These are phyloP conservation scores for Penicillium turbatum DNA, from an alignment of 495 filamentous ascomycete genomes.

Conservation along the genomic window DNA sequence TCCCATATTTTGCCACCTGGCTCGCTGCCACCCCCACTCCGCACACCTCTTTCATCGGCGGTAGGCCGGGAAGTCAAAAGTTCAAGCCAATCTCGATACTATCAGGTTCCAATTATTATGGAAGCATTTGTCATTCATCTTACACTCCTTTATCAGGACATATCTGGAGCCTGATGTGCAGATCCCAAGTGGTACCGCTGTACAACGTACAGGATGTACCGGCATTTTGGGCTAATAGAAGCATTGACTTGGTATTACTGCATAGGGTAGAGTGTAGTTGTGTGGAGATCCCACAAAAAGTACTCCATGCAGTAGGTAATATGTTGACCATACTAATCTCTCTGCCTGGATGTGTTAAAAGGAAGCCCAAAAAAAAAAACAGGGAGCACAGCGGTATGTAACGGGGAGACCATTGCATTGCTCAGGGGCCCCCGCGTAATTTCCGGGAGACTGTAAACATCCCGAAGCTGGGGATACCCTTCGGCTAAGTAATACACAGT, in stretches of 20 bases:
- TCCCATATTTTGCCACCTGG: constrained; percentile 2
- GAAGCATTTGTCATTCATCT: constrained; percentile 1
- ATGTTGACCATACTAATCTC: background rate
- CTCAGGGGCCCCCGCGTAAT: background rate
- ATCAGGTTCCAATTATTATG: background rate
- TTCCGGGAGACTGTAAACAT: background rate
- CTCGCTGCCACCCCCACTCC: background rate
- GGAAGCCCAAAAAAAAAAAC: background rate
- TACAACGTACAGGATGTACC: background rate
- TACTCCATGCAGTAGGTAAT: background rate
- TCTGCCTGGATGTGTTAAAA: background rate
- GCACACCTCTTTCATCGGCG: background rate
- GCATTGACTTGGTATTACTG: background rate
- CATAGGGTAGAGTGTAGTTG: background rate
- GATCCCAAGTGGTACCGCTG: background rate
- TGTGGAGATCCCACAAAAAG: background rate
- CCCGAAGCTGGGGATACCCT: background rate
- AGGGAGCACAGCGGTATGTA: background rate
- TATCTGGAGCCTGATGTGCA: background rate
- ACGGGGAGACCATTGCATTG: background rate
- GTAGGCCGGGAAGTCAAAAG: constrained; percentile 4
- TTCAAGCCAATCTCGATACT: background rate
- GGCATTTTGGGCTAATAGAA: background rate
- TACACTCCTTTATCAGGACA: background rate
- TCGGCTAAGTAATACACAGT: background rate